Evolutionary conservation across 2,329 filamentous ascomycete genomes (phyloP).

Genomic region (Phialemonium atrogriseum): DNA sequence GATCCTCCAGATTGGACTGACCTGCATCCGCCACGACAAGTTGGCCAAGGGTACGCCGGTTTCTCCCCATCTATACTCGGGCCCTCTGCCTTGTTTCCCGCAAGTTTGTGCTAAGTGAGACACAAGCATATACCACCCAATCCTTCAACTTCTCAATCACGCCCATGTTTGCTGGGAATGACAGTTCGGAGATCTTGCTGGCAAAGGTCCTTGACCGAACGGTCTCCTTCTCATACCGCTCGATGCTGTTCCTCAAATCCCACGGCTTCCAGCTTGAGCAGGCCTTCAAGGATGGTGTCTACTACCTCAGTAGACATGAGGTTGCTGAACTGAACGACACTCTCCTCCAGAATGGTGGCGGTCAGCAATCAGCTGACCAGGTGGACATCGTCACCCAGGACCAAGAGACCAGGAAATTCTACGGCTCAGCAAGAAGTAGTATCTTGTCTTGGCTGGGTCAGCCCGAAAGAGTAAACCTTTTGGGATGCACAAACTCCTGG

Average conservation of each 20-base stretch:
- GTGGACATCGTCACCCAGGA: slow-evolving; percentile 6
- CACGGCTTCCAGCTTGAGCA: slow-evolving; percentile 17
- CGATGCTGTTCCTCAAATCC: slow-evolving; percentile 19
- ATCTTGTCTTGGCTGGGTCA: slow-evolving; percentile 10
- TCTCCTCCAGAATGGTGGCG: slow-evolving; percentile 4
- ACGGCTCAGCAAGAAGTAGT: background rate
- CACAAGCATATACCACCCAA: slow-evolving; percentile 8
- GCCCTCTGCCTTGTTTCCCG: no score
- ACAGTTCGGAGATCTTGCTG: slow-evolving; percentile 8
- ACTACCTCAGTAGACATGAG: slow-evolving; percentile 21
- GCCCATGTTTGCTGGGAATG: slow-evolving; percentile 15
- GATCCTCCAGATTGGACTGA: slow-evolving; percentile 27
- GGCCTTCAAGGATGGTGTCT: slow-evolving; percentile 18
- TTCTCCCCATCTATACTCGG: slow-evolving; percentile 4
- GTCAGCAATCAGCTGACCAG: background rate
- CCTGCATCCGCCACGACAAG: slow-evolving; percentile 17
- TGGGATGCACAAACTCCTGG: no score
- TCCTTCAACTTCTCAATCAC: slow-evolving; percentile 23
- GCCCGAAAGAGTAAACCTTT: no score
- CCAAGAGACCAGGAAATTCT: slow-evolving; percentile 9
- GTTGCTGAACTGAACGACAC: slow-evolving; percentile 6
- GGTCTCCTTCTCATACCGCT: slow-evolving; percentile 17
- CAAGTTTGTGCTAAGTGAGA: no score
- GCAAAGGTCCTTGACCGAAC: slow-evolving; percentile 16
- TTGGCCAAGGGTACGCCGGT: slow-evolving; percentile 5